Evolutionary conservation across 73 alveolate species (phyloP), one percentile per base, ranked within the genome.

Genomic region (Blepharisma stoltei): DNA sequence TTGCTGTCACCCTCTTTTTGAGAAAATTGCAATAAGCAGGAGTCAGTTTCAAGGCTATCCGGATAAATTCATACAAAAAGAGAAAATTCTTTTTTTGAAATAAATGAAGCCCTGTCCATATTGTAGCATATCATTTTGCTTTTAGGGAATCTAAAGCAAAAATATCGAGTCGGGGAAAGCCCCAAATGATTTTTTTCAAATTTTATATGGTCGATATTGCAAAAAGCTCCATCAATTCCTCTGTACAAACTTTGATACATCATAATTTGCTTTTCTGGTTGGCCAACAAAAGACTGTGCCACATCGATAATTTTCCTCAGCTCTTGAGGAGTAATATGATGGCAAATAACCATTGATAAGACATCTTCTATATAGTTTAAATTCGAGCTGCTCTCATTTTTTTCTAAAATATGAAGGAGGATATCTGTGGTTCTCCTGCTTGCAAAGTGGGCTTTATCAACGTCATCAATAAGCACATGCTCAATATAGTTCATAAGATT

Each of bases 61-160:
- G 73, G 73, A 25, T 18, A 60, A 20, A 60, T 25, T 38, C 73
- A 60, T 8, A 60, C 14, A 60, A 60, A 60, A 14, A 60, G 18
- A 8, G 73, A 60, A 60, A 60, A 60, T 9, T 60, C 73, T 60
- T 25, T 60, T 8, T 14, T n/a, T 14, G 73, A 38, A 60, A 60
- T n/a, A 14, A 60, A 38, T 14, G 37, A 14, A 14, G 14, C 73
- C 14, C 5, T 60, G 23, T 14, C 73, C 14, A 8, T 25, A 60
- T 14, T 38, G n/a, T 14, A n/a, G 46, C 37, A 60, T 60, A 8
- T 0, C 46, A 60, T 14, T 60, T 14, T 14, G 23, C 73, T 60
- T 38, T 60, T 60, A 25, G 18, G 14, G 2, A 9, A n/a, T 9
- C 73, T n/a, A 25, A 60, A 60, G 46, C 73, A 60, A 60, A 60